Conservation (phyloP, 2,329 filamentous ascomycete genomes). For the Didymellaceae sp. region DNA sequence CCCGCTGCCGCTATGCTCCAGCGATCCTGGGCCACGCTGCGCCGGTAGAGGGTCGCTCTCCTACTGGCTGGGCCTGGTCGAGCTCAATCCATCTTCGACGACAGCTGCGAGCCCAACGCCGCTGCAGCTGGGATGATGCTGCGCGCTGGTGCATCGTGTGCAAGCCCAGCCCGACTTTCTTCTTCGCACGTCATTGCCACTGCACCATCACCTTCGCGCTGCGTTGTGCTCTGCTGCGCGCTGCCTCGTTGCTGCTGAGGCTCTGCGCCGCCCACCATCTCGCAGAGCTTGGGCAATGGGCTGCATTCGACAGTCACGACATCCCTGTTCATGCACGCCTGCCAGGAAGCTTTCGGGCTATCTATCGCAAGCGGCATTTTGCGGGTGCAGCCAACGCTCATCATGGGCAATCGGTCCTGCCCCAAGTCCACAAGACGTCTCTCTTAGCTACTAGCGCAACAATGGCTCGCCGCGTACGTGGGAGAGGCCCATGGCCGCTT, state of each 20-base stretch:
- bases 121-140: constrained; percentile 25
- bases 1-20: constrained; percentile 29
- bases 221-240: background rate
- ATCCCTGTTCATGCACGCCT: constrained; percentile 15
- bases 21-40: constrained; percentile 22
- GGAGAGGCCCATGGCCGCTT: constrained; percentile 17
- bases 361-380: constrained; percentile 24
- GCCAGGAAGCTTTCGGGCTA: constrained; percentile 13
- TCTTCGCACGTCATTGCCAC: constrained; percentile 10
- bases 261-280: constrained; percentile 17
- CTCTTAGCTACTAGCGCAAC: constrained; percentile 13
- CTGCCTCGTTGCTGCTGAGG: constrained; percentile 4
- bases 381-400: constrained; percentile 13
- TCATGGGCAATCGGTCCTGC: constrained; percentile 31
- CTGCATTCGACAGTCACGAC: constrained; percentile 21
- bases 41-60: constrained; percentile 18
- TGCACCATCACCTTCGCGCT: background rate
- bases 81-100: constrained; percentile 21
- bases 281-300: constrained; percentile 11
- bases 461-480: constrained; percentile 18
- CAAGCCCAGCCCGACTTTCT: constrained; percentile 14
- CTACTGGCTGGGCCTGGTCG: constrained; percentile 22
- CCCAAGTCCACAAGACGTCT: constrained; percentile 24
- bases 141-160: constrained; percentile 6
- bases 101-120: constrained; percentile 20